phyloP scores from a whole-genome alignment of 495 filamentous ascomycete genomes.

The Neurospora africana region DNA sequence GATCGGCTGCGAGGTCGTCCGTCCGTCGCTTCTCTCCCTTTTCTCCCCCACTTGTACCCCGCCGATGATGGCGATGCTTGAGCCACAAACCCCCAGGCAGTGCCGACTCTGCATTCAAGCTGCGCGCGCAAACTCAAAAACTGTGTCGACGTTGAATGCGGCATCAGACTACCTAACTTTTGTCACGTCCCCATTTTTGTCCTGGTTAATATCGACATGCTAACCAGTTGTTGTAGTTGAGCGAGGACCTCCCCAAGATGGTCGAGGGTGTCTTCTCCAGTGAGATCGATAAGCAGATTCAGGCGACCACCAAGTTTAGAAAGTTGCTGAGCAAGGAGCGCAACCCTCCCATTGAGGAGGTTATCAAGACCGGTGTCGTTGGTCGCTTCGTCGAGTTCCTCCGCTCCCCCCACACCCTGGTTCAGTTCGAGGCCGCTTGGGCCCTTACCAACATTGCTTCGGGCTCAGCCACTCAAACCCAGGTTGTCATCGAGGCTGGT shows the following conservation, averaged over 20 bases:
- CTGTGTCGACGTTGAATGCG: neutral
- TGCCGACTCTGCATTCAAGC: neutral
- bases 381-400: constrained; percentile 97
- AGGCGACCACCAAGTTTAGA: constrained; percentile 98
- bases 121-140: neutral
- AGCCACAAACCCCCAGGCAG: neutral
- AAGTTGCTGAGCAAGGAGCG: constrained; percentile 98
- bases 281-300: constrained; percentile 94
- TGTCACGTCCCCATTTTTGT: neutral
- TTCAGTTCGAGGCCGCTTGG: constrained; percentile 99
- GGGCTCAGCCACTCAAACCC: constrained; percentile 91
- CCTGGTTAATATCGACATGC: constrained; percentile 2
- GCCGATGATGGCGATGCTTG: constrained; percentile 1
- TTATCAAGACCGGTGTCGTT: constrained; percentile 98
- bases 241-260: constrained; percentile 97
- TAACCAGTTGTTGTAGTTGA: constrained; percentile 55
- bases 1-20: neutral
- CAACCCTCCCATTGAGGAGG: constrained; percentile 97
- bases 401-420: constrained; percentile 91
- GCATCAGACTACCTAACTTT: neutral
- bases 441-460: constrained; percentile 99
- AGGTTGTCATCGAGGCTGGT: constrained; percentile 97
- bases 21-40: neutral
- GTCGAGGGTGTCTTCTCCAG: constrained; percentile 96
- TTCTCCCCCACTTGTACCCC: constrained; percentile 6